Conservation (phyloP, 192 early-diverging fungal genomes). For the Funneliformis geosporum region DNA sequence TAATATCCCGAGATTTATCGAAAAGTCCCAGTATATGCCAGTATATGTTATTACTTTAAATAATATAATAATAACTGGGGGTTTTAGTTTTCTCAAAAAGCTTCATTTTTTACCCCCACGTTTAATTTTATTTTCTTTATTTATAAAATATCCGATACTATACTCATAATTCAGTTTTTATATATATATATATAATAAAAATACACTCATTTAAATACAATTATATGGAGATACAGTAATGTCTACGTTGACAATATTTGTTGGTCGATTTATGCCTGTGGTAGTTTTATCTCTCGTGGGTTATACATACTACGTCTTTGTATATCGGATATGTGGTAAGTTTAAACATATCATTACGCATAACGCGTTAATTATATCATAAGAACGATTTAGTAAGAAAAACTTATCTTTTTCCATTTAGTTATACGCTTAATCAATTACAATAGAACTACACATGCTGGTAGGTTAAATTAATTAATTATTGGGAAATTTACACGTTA, state of each 20-base stretch:
- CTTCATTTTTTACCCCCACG: too few species aligned
- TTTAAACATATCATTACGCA: neutral
- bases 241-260: constrained; percentile 10
- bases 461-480: neutral
- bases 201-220: neutral
- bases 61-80: too few species aligned
- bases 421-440: neutral
- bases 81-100: too few species aligned
- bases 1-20: too few species aligned
- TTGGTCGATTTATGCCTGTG: constrained; percentile 31
- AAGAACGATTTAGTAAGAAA: too few species aligned
- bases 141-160: neutral
- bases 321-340: constrained; percentile 33
- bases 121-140: neutral
- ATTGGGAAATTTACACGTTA: neutral
- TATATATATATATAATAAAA: neutral
- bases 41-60: too few species aligned
- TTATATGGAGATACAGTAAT: constrained; percentile 23
- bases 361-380: neutral
- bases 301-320: constrained; percentile 31
- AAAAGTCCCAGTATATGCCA: too few species aligned
- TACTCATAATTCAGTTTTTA: neutral
- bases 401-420: neutral
- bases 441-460: neutral
- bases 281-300: constrained; percentile 22